Evolutionary conservation across 2,329 filamentous ascomycete genomes (phyloP), one percentile per base, ranked within the genome.

Genomic region (Aspergillus sp.): DNA sequence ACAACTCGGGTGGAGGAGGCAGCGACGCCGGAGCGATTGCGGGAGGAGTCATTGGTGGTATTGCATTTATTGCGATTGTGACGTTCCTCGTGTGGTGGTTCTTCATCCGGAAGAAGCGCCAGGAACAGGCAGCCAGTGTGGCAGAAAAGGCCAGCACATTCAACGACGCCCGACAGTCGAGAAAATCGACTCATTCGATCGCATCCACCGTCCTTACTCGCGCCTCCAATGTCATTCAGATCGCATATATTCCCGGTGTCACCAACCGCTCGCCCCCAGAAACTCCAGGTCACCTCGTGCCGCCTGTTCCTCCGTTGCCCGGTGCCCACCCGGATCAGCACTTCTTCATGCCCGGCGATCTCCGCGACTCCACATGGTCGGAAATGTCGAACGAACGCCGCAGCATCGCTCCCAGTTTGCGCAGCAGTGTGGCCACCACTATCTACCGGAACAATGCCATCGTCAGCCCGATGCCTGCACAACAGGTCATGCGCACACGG

Each of bases 141-240:
- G 84, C 83, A 41, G 81, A 86, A 65, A 81, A 84, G 60, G 75
- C 80, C 61, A 83, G 63, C 74, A 79, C 65, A 79, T 84, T 82
- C 72, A 81, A 76, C 59, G 82, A 81, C 67, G 79, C 81, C 66
- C 76, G 83, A 65, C 84, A 86, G 68, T 83, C 88, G 65, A 84
- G 92, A 68, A 86, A 90, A 58, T 95, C 93, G 10, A 91, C 91
- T n/a, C 89, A 94, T 70, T 98, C 94, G 12, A 92, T 99, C 73
- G 95, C 95, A 15, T 97, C 93, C 9, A 98, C 94, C 25, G 92
- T 98, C 61, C 85, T 97, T 62, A 98, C 95, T 17, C 89, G 95
- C 63, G 95, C 95, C 52, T 98, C 95, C 71, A 99, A 99, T 81
- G 94, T 99, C 74, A 99, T 99, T 70, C 95, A 98, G 79, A 99